Base-by-base conservation (phyloP, 1,284 basidiomycete species). In the Puccinia coronata region DNA sequence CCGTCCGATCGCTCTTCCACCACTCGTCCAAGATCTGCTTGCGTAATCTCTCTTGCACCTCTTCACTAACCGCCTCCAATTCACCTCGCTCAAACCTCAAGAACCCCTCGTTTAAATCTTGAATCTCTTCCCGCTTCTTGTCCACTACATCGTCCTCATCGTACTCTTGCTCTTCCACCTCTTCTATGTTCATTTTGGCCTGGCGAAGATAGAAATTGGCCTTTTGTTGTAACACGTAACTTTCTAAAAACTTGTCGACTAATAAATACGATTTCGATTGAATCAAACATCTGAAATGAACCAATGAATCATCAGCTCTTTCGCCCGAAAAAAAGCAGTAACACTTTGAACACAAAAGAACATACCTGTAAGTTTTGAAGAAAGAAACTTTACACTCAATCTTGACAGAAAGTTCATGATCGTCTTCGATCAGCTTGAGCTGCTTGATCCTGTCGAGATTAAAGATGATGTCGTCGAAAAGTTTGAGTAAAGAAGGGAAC, bases 401-500 rank as follows among this genome's bases (percentile, higher is more conserved):
- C 31, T 65, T 65, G 4, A 28, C 31, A 16, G 5, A 28, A 9
- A 67, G 59, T 34, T 36, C 31, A n/a, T 51, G 47, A 67, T 77
- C 75, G 34, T 65, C 75, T 47, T 77, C 75, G 47, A 74, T 74
- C 36, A 74, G 9, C n/a, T 51, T 65, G 2, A 53, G 49, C 20
- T 67, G 63, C 28, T 67, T 77, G 16, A 77, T 77, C 16, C 49
- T 39, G 28, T 67, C 75, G 12, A 77, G 49, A 41, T 77, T 67
- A 36, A 77, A 67, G 34, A 77, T 25, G 18, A 77, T 77, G 55
- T 67, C 63, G 11, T 77, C 75, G 47, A 63, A 49, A 18, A 77
- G 49, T 67, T 77, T 77, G 31, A 77, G 43, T 53, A 77, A 53
- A n/a, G 75, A 77, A 51, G 75, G 75, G 63, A 63, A 77, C 1